Conservation (phyloP, 2,329 filamentous ascomycete genomes). For the Beauveria sp. region DNA sequence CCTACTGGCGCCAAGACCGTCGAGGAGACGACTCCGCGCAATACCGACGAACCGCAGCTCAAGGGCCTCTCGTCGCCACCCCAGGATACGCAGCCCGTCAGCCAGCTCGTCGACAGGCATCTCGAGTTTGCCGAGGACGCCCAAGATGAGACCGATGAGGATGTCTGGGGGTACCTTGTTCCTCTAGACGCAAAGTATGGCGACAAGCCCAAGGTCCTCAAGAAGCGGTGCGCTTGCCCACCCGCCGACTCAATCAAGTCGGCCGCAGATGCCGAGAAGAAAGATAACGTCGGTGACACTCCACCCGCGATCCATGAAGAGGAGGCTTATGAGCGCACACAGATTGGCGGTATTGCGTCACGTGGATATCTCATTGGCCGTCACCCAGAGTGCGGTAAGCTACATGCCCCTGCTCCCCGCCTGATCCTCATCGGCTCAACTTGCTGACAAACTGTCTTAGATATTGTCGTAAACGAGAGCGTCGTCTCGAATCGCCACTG, state of each 20-base stretch:
- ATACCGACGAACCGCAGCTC: slow-evolving; percentile 40
- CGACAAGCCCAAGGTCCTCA: slow-evolving; percentile 62
- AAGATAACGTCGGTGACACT: slow-evolving; percentile 29
- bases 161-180: slow-evolving; percentile 92
- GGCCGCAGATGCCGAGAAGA: slow-evolving; percentile 28
- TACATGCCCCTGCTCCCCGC: not conserved
- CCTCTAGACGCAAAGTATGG: slow-evolving; percentile 65
- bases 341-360: slow-evolving; percentile 54
- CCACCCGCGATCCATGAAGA: slow-evolving; percentile 45
- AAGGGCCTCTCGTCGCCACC: slow-evolving; percentile 52
- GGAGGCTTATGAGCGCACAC: slow-evolving; percentile 53
- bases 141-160: slow-evolving; percentile 72
- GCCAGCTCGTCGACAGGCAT: slow-evolving; percentile 68
- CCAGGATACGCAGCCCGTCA: slow-evolving; percentile 51
- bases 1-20: slow-evolving; percentile 55
- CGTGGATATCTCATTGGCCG: slow-evolving; percentile 87
- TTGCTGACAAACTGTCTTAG: slow-evolving; percentile 23
- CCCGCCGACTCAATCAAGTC: slow-evolving; percentile 39
- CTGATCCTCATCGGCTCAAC: not conserved
- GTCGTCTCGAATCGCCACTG: slow-evolving; percentile 85
- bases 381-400: slow-evolving; percentile 86
- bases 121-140: slow-evolving; percentile 70
- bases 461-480: slow-evolving; percentile 66
- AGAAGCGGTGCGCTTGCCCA: slow-evolving; percentile 64
- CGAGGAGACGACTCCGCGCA: slow-evolving; percentile 43